A percentile compares a stretch with the other conserved stretches of the same genome.
Evolutionary conservation across 208 protist species (phyloP).

Genomic region (Crithidia brevicula): DNA sequence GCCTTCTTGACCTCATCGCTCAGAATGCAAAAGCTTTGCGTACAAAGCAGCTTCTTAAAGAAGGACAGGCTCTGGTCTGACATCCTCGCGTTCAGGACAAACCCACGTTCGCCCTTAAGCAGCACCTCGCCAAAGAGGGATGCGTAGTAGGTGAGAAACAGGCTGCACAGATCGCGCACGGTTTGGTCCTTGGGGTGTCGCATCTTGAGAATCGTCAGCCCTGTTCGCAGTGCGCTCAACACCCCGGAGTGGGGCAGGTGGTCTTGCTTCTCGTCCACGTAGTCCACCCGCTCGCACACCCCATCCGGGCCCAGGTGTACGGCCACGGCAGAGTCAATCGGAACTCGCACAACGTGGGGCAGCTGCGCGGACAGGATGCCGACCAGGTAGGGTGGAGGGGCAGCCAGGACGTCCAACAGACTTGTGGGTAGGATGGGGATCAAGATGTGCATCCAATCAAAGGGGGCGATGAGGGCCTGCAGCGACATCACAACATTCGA

Average conservation of each 20-base stretch:
- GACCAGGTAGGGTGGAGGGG: slow-evolving; percentile 77
- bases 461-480: slow-evolving; percentile 75
- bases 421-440: slow-evolving; percentile 74
- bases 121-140: slow-evolving; percentile 68
- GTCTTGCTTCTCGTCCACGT: slow-evolving; percentile 55
- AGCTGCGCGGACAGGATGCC: slow-evolving; percentile 80
- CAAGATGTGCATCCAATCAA: slow-evolving; percentile 90
- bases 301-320: slow-evolving; percentile 61
- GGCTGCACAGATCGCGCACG: slow-evolving; percentile 72
- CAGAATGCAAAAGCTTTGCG: slow-evolving; percentile 71
- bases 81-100: slow-evolving; percentile 29
- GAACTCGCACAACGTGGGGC: slow-evolving; percentile 40
- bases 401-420: slow-evolving; percentile 72
- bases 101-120: slow-evolving; percentile 39
- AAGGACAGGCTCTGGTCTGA: slow-evolving; percentile 35
- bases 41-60: slow-evolving; percentile 59
- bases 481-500: slow-evolving; percentile 83
- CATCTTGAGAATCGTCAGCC: slow-evolving; percentile 57
- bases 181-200: slow-evolving; percentile 62
- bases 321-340: slow-evolving; percentile 59
- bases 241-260: slow-evolving; percentile 64
- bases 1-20: slow-evolving; percentile 60
- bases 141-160: slow-evolving; percentile 85
- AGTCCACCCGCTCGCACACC: slow-evolving; percentile 61
- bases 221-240: slow-evolving; percentile 70